A percentile compares a stretch with the other conserved stretches of the same genome.
Conservation (phyloP, 139 green algal genomes). For the Nannochloris sp. region DNA sequence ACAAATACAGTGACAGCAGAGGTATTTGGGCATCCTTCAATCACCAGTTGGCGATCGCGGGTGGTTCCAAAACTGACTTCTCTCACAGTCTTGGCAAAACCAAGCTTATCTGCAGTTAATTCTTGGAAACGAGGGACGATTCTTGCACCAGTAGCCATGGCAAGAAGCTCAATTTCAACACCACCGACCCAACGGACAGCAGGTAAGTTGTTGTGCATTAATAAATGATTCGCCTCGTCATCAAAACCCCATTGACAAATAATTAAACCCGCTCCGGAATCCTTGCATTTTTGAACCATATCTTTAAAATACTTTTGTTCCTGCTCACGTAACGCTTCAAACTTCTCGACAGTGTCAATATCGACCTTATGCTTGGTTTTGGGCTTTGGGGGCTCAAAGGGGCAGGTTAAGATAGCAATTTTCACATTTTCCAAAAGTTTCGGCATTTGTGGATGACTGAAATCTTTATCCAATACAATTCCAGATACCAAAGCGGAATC, state of each 20-base stretch:
- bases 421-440: conserved; percentile 83
- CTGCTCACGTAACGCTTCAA: conserved; percentile 74
- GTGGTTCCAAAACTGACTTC: conserved; percentile 92
- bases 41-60: conserved; percentile 92
- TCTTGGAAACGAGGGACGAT: conserved; percentile 91
- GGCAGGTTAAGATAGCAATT: conserved; percentile 98
- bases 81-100: conserved; percentile 64
- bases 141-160: conserved; percentile 93
- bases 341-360: conserved; percentile 98
- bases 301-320: conserved; percentile 96
- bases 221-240: conserved; percentile 98
- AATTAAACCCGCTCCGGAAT: conserved; percentile 69
- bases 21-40: conserved; percentile 90
- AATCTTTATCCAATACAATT: conserved; percentile 99
- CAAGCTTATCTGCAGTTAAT: conserved; percentile 88
- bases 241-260: conserved; percentile 99
- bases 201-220: conserved; percentile 88
- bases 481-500: conserved; percentile 90
- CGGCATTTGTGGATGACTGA: conserved; percentile 91
- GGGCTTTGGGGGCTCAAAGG: conserved; percentile 99
- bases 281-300: conserved; percentile 98
- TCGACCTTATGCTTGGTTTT: conserved; percentile 99
- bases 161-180: conserved; percentile 98
- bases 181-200: conserved; percentile 94
- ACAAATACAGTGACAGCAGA: conserved; percentile 96